Base-by-base conservation (phyloP, 2,329 filamentous ascomycete genomes). In the Microdochium paspali region DNA sequence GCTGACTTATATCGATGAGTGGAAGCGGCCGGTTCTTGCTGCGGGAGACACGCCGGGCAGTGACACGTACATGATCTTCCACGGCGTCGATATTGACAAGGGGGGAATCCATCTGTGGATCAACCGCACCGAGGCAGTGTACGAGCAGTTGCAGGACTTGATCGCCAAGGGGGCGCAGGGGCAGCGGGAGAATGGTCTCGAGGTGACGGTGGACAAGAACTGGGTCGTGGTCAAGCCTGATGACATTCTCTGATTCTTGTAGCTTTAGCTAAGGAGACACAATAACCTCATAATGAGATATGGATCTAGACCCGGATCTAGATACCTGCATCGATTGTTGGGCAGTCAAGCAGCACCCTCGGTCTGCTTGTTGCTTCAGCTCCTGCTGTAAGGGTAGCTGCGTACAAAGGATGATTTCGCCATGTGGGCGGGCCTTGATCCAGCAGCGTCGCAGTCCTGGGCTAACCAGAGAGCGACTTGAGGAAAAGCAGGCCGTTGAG, bases 1-100 rank as follows among this genome's bases (percentile, higher is more conserved):
- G 39, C 59, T 67, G 18, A 61, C 63, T 2, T 69, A 68, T 51
- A 69, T 71, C 18, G 63, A 69, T 46, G 53, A 65, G 49, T 71
- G 69, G 69, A 69, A 66, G 55, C 60, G 58, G 49, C 68, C 69
- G 1, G 53, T 71, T 4, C 56, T 71, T 2, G 69, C 61, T 12
- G 69, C 48, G 1, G 69, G 69, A n/a, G 69, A 71, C 47, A 70
- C 69, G 0, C 69, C 68, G 0, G 58, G 56, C 10, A 71, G 67
- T 50, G 69, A 71, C 44, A 67, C 66, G 0, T 66, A 66, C 10
- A 71, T 71, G 69, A 57, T 65, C 13, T 70, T 71, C 54, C 67
- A 71, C 26, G 69, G 66, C 10, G 69, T 70, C 3, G 66, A 71
- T 44, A 62, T 68, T 10, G 57, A 51, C 12, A 63, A 64, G 45